phyloP scores from a whole-genome alignment of 2,329 filamentous ascomycete species.

The Botrytis fragariae region DNA sequence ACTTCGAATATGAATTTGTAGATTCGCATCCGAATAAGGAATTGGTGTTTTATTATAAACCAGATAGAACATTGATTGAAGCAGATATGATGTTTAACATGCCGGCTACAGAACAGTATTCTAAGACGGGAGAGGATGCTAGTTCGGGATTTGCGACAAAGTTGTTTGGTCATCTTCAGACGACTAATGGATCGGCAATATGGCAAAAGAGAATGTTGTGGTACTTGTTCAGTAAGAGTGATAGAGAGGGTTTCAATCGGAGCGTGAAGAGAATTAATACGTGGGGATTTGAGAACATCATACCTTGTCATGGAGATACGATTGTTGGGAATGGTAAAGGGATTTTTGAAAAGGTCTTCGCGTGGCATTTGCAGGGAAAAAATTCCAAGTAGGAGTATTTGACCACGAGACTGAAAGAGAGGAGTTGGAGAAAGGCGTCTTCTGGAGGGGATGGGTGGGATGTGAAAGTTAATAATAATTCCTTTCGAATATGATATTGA shows the following conservation, averaged over 20 bases:
- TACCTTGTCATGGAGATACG: slow-evolving; percentile 92
- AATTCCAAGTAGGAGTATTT: background rate
- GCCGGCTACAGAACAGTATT: slow-evolving; percentile 83
- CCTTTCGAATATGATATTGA: background rate
- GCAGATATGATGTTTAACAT: slow-evolving; percentile 93
- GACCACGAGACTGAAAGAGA: background rate
- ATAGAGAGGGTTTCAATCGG: slow-evolving; percentile 67
- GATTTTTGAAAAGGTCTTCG: slow-evolving; percentile 73
- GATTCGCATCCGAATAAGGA: slow-evolving; percentile 80
- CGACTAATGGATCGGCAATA: slow-evolving; percentile 59
- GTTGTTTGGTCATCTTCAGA: slow-evolving; percentile 56
- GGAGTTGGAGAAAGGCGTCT: background rate
- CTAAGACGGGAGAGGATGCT: slow-evolving; percentile 52
- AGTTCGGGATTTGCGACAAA: slow-evolving; percentile 58
- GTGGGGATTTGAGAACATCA: slow-evolving; percentile 83
- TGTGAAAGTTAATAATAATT: background rate
- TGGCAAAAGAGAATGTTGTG: slow-evolving; percentile 80
- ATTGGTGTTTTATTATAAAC: slow-evolving; percentile 81
- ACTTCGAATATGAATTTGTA: slow-evolving; percentile 86
- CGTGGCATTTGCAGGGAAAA: slow-evolving; percentile 69
- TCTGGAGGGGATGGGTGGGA: background rate
- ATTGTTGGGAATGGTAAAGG: slow-evolving; percentile 72
- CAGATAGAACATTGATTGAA: slow-evolving; percentile 75
- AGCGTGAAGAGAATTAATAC: slow-evolving; percentile 65
- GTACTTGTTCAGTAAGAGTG: slow-evolving; percentile 62